Percentiles rank a stretch among this genome's conserved stretches.
phyloP scores from a whole-genome alignment of 129 eudicot genomes.

The Sambucus nigra region DNA sequence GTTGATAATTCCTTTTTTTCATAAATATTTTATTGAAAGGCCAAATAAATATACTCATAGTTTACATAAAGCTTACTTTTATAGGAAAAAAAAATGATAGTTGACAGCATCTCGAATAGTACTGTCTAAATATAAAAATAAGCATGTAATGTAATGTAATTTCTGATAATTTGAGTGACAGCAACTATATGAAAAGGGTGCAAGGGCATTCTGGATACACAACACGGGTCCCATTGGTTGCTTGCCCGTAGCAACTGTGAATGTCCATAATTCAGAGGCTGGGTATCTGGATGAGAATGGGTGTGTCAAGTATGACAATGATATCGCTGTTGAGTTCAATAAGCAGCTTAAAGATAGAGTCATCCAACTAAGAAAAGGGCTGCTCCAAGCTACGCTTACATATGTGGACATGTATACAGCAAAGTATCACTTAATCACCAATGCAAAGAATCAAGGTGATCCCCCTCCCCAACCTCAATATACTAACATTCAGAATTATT shows the following conservation, averaged over 20 bases:
- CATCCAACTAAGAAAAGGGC: slow-evolving; percentile 37
- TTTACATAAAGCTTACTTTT: too few relatives aligned
- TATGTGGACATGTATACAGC: slow-evolving; percentile 72
- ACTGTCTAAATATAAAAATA: too few relatives aligned
- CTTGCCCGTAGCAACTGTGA: slow-evolving; percentile 34
- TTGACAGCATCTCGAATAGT: too few relatives aligned
- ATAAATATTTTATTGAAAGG: too few relatives aligned
- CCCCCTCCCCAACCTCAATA: background rate
- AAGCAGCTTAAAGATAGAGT: slow-evolving; percentile 48
- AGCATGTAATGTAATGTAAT: too few relatives aligned
- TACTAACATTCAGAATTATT: too few relatives aligned
- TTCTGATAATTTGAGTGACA: slow-evolving; percentile 1
- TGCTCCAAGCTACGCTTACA: slow-evolving; percentile 38
- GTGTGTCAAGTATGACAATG: slow-evolving; percentile 43
- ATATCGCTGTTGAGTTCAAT: slow-evolving; percentile 50
- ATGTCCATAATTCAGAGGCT: slow-evolving; percentile 25
- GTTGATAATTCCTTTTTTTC: too few relatives aligned
- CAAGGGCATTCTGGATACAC: slow-evolving; percentile 75
- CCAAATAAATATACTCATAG: too few relatives aligned
- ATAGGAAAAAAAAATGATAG: too few relatives aligned
- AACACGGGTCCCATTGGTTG: slow-evolving; percentile 90
- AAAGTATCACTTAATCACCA: slow-evolving; percentile 43
- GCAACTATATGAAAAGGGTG: slow-evolving; percentile 57
- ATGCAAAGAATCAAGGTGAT: slow-evolving; percentile 56
- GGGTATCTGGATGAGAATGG: slow-evolving; percentile 53